A percentile compares a stretch with the other conserved stretches of the same genome.
Conservation (phyloP, 192 early-diverging fungal genomes). For the Cetraspora pellucida region DNA sequence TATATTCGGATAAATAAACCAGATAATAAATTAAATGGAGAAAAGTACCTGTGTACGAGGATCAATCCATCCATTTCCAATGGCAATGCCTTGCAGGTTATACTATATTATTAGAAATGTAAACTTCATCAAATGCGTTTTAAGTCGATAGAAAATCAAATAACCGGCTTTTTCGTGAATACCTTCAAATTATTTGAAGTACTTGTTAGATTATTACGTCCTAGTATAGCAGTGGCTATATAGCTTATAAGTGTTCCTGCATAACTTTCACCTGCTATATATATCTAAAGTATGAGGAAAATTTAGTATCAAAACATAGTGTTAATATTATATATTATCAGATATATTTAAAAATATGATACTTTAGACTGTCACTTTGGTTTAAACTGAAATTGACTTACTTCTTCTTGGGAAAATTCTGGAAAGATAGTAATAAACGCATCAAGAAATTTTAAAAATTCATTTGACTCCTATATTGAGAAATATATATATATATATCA, state of each 20-base stretch:
- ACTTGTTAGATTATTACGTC: conserved; percentile 37
- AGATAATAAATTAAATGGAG: background rate
- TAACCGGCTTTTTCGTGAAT: background rate
- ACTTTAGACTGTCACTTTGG: background rate
- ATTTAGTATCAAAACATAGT: background rate
- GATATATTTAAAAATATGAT: too few relatives aligned
- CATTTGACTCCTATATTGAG: conserved; percentile 41
- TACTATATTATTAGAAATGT: conserved; percentile 36
- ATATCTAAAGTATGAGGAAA: conserved; percentile 44
- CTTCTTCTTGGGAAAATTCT: conserved; percentile 46
- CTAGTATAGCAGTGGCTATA: conserved; percentile 43
- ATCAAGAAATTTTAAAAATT: conserved; percentile 55
- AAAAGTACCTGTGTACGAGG: conserved; percentile 53
- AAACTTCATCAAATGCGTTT: background rate
- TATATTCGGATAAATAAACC: background rate
- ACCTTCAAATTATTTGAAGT: conserved; percentile 22
- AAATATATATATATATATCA: conserved; percentile 36
- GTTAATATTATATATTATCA: background rate
- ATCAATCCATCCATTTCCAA: conserved; percentile 72
- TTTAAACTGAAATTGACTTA: conserved; percentile 19
- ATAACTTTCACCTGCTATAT: conserved; percentile 66
- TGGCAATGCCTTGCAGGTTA: conserved; percentile 56
- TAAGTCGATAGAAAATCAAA: background rate
- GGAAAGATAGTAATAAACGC: conserved; percentile 56
- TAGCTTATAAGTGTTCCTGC: conserved; percentile 69